Conservation (phyloP, 805 yeast genomes). For the Trichomonascus vanleenenianus region DNA sequence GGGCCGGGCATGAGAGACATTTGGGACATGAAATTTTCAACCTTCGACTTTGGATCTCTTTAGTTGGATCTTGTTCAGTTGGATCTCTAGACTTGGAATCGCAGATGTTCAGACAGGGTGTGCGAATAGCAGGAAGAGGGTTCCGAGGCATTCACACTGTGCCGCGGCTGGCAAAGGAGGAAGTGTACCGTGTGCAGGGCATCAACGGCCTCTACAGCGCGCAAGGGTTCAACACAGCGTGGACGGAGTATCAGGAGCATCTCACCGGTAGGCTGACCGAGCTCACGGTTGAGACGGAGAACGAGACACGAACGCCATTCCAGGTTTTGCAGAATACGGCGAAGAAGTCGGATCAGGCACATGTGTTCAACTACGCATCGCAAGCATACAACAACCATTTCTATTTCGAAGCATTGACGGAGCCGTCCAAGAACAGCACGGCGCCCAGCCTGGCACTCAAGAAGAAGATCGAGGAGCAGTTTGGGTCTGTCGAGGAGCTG, state of each 20-base stretch:
- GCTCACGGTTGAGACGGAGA: slow-evolving; percentile 69
- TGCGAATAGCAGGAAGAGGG: neutral
- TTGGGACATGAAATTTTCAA: too few species aligned
- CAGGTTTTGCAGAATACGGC: slow-evolving; percentile 59
- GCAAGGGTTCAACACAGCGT: slow-evolving; percentile 61
- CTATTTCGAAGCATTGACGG: slow-evolving; percentile 56
- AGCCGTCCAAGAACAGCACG: slow-evolving; percentile 17
- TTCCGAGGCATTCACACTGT: slow-evolving; percentile 47
- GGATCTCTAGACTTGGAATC: too few species aligned
- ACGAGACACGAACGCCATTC: slow-evolving; percentile 69
- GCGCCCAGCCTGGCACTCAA: slow-evolving; percentile 27
- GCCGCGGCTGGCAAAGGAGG: slow-evolving; percentile 45
- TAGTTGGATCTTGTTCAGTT: too few species aligned
- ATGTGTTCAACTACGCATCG: slow-evolving; percentile 79
- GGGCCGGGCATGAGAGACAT: too few species aligned
- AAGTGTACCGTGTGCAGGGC: slow-evolving; percentile 38
- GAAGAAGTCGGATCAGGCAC: slow-evolving; percentile 54
- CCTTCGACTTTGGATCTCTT: too few species aligned
- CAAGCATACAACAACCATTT: slow-evolving; percentile 90
- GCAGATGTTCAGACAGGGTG: too few species aligned
- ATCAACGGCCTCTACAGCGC: slow-evolving; percentile 58
- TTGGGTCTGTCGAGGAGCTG: slow-evolving; percentile 74
- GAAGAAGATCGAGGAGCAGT: slow-evolving; percentile 47
- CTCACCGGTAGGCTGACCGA: slow-evolving; percentile 44
- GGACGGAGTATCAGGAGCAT: slow-evolving; percentile 73